Evolutionary conservation across 768 basidiomycete genomes (phyloP).

Genomic region (Rhodotorula paludigena): DNA sequence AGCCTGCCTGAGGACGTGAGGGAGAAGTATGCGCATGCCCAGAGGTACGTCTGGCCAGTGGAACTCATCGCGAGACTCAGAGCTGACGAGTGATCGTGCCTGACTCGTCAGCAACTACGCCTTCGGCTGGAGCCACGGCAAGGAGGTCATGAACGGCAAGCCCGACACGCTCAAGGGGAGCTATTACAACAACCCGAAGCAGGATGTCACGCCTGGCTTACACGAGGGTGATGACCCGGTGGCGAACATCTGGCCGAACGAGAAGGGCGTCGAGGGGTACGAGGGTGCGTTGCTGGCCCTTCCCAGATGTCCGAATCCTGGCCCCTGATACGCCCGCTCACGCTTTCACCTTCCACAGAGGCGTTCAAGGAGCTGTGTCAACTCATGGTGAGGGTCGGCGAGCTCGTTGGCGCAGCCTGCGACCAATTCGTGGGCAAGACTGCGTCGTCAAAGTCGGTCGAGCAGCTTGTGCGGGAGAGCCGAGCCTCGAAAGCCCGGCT

Average conservation of each 20-base stretch:
- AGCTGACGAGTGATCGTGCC: too few species aligned
- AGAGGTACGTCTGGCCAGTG: constrained; percentile 41
- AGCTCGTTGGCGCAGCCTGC: constrained; percentile 75
- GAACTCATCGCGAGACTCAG: too few species aligned
- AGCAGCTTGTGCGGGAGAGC: constrained; percentile 65
- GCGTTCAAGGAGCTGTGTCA: constrained; percentile 81
- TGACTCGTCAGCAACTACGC: constrained; percentile 50
- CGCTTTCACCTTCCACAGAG: constrained; percentile 53
- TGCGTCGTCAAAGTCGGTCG: constrained; percentile 56
- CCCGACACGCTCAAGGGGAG: constrained; percentile 85
- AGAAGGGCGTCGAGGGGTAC: constrained; percentile 24
- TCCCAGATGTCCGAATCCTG: too few species aligned
- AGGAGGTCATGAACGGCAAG: constrained; percentile 96
- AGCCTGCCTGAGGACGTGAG: constrained; percentile 60
- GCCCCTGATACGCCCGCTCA: too few species aligned
- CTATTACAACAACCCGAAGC: constrained; percentile 79
- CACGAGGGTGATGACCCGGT: constrained; percentile 64
- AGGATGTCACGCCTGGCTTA: constrained; percentile 63
- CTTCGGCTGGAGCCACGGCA: constrained; percentile 98
- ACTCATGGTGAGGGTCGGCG: constrained; percentile 78
- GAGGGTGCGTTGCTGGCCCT: constrained; percentile 14
- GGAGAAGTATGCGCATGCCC: constrained; percentile 69
- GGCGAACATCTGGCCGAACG: constrained; percentile 70
- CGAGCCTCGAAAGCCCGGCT: constrained; percentile 86
- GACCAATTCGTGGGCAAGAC: constrained; percentile 69